Evolutionary conservation across 2,329 filamentous ascomycete species (phyloP).

Genomic region (Diaporthe destruens): DNA sequence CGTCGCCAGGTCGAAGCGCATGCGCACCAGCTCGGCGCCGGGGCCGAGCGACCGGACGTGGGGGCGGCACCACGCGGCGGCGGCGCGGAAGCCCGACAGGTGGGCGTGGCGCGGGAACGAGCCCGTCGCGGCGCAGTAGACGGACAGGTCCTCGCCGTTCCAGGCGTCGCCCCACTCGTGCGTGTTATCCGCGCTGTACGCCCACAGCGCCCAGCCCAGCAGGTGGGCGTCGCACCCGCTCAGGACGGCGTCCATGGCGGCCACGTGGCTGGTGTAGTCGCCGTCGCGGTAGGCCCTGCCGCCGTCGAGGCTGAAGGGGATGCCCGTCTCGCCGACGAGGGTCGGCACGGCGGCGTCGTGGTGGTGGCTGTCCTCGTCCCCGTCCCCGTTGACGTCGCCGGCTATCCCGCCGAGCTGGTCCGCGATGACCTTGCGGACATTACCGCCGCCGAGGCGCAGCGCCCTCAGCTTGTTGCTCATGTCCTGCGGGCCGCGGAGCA

Average conservation of each 20-base stretch:
- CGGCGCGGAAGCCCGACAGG: slow-evolving; percentile 41
- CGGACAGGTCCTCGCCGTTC: slow-evolving; percentile 47
- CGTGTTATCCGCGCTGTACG: slow-evolving; percentile 44
- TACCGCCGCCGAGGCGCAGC: slow-evolving; percentile 42
- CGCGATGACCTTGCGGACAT: slow-evolving; percentile 43
- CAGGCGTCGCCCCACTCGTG: slow-evolving; percentile 47
- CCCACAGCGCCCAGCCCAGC: slow-evolving; percentile 45
- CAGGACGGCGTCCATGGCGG: slow-evolving; percentile 44
- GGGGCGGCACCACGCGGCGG: slow-evolving; percentile 45
- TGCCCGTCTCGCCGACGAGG: slow-evolving; percentile 45
- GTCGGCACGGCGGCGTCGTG: slow-evolving; percentile 43
- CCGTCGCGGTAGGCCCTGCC: slow-evolving; percentile 43
- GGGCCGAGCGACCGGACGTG: slow-evolving; percentile 40
- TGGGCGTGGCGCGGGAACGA: slow-evolving; percentile 43
- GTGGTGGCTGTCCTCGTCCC: not conserved
- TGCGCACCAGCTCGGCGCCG: slow-evolving; percentile 7
- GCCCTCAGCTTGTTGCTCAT: slow-evolving; percentile 44
- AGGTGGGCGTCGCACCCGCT: slow-evolving; percentile 44
- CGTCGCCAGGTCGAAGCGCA: slow-evolving; percentile 26
- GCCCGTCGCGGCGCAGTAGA: slow-evolving; percentile 44
- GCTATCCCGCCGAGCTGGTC: slow-evolving; percentile 44
- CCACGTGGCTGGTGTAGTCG: slow-evolving; percentile 45
- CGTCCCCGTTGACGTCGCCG: slow-evolving; percentile 39
- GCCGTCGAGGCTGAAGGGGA: slow-evolving; percentile 45
- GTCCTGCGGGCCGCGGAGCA: slow-evolving; percentile 44